A percentile compares a stretch with the other conserved stretches of the same genome.
These are phyloP conservation scores for Phytophthora pluvialis DNA, from an alignment of 352 stramenopile species.

Conservation along the genomic window DNA sequence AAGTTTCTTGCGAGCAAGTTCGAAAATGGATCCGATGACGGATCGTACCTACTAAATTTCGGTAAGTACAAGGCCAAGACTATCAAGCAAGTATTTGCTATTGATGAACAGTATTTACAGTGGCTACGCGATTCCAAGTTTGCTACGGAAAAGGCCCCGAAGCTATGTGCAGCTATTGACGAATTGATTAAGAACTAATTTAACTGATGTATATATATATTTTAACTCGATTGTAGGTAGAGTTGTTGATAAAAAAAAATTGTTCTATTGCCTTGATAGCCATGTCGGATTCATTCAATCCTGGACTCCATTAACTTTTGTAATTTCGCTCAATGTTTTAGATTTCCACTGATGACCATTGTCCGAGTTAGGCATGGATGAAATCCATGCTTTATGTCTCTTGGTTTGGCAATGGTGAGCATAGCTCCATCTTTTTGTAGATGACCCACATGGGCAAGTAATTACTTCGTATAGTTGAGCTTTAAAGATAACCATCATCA, in stretches of 20 bases:
- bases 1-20: neutral
- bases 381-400: neutral
- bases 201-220: neutral
- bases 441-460: neutral
- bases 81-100: too few species aligned
- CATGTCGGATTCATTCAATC: too few species aligned
- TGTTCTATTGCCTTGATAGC: neutral
- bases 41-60: too few species aligned
- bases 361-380: neutral
- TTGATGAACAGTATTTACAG: too few species aligned
- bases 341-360: neutral
- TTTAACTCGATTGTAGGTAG: too few species aligned
- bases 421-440: neutral
- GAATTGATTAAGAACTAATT: neutral
- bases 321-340: neutral
- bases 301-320: too few species aligned
- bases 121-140: neutral
- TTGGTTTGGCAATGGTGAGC: neutral
- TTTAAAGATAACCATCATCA: neutral
- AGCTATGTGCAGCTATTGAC: neutral
- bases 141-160: neutral
- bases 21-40: neutral
- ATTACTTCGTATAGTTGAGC: neutral
- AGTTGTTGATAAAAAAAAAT: neutral
- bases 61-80: too few species aligned